Base-by-base conservation (phyloP, 495 filamentous ascomycete species). In the Sabuloglossum arenarium region DNA sequence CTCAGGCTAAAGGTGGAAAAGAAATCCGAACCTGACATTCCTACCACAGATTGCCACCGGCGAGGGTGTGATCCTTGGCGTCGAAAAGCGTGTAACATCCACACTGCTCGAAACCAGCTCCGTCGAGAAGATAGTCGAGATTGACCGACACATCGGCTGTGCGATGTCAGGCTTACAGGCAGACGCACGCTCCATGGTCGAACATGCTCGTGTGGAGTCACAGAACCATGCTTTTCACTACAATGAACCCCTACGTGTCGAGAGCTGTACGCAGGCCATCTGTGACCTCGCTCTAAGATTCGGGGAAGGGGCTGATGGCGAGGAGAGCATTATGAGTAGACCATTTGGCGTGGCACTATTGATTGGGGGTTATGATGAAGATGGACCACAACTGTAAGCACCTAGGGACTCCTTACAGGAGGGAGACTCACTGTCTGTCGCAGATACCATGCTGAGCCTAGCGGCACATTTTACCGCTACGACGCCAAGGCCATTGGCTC, bases 121-220 rank as follows among this genome's bases (percentile, higher is more conserved):
- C 37, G 91, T 98, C 62, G 91, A 98, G 70, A 98, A 98, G 76
- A 97, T 98, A 61, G 91, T 98, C 65, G 90, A 97, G 67, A 96
- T 98, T 71, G 91, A 98, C 74, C 79, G 82, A 60, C 91, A 98
- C 74, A 94, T 98, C 62, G 91, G 91, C 53, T 97, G 91, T 72
- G 93, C 91, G 70, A 98, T 97, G 93, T 87, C 81, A 56, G 91
- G 91, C 21, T 76, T 98, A 58, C 91, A 98, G 72, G 91, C 91
- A 59, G 91, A 98, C 71, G 91, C 91, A 39, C 82, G 91, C 51
- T 85, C 81, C 67, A 89, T 98, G 79, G 81, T 98, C 56, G 91
- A 98, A 74, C 91, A 98, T 71, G 91, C 91, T 54, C 88, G 91
- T 57, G 91, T 98, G 61, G 93, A 97, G 74, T 85, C 81, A 63